Evolutionary conservation across 441 rosid species (phyloP).

Genomic region (Aquilaria agallochum): DNA sequence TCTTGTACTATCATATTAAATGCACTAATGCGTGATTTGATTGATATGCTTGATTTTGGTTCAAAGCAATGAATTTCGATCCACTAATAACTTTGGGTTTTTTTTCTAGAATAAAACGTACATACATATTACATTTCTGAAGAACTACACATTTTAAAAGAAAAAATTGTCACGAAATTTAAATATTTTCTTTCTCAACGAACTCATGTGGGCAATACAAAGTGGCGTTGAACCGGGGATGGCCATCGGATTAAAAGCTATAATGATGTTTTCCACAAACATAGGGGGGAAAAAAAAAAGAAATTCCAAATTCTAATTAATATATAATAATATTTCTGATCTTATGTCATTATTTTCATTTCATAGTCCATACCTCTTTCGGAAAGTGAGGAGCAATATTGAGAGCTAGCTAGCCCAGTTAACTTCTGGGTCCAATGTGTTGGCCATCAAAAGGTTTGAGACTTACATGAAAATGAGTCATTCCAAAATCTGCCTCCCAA

Average conservation of each 20-base stretch:
- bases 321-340: not conserved
- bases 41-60: too few relatives aligned
- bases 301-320: not conserved
- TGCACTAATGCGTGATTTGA: too few relatives aligned
- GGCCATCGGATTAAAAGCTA: constrained; percentile 4
- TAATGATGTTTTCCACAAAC: constrained; percentile 20
- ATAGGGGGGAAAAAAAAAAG: not conserved
- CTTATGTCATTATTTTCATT: constrained; percentile 7
- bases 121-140: too few relatives aligned
- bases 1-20: too few relatives aligned
- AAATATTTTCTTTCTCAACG: too few relatives aligned
- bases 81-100: too few relatives aligned
- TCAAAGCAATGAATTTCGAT: too few relatives aligned
- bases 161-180: too few relatives aligned
- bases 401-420: constrained; percentile 3
- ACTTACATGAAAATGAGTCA: constrained; percentile 10
- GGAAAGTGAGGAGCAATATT: constrained; percentile 42
- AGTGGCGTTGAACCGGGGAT: too few relatives aligned
- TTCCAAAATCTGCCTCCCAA: constrained; percentile 12
- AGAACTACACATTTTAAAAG: too few relatives aligned
- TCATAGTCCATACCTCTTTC: constrained; percentile 60
- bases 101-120: too few relatives aligned
- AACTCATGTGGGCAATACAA: too few relatives aligned
- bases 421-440: constrained; percentile 38
- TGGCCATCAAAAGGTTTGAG: constrained; percentile 32